Evolutionary conservation across 164 flowering plant genomes (phyloP).

Genomic region (Sedum album): DNA sequence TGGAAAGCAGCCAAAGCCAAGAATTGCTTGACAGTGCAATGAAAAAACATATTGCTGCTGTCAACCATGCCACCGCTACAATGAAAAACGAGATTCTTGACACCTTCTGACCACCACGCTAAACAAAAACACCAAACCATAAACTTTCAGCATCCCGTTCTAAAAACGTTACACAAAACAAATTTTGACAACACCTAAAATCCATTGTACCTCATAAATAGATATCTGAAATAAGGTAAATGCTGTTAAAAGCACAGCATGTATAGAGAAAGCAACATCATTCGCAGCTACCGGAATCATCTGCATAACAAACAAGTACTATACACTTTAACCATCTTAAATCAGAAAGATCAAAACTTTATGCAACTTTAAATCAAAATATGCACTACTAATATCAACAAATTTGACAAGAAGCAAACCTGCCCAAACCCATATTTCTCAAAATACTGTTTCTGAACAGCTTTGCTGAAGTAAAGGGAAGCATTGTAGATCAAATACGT

Average conservation of each 20-base stretch:
- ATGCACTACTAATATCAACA: neutral
- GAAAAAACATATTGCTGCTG: conserved; percentile 54
- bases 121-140: conserved; percentile 10
- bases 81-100: conserved; percentile 42
- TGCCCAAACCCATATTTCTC: conserved; percentile 54
- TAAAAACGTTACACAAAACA: neutral
- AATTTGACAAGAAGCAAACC: conserved; percentile 22
- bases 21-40: conserved; percentile 61
- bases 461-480: conserved; percentile 65
- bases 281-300: conserved; percentile 94
- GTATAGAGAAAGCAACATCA: conserved; percentile 84
- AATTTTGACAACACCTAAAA: neutral
- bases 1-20: conserved; percentile 81
- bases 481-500: conserved; percentile 82
- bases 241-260: conserved; percentile 74
- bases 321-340: neutral
- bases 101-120: conserved; percentile 75
- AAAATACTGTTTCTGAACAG: conserved; percentile 60
- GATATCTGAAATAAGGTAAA: conserved; percentile 57
- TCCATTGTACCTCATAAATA: conserved; percentile 59
- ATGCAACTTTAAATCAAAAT: neutral
- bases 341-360: neutral
- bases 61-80: conserved; percentile 40
- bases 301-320: conserved; percentile 28
- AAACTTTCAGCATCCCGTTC: neutral